Evolutionary conservation across 208 protist genomes (phyloP).

Genomic region (Leishmania turanica): DNA sequence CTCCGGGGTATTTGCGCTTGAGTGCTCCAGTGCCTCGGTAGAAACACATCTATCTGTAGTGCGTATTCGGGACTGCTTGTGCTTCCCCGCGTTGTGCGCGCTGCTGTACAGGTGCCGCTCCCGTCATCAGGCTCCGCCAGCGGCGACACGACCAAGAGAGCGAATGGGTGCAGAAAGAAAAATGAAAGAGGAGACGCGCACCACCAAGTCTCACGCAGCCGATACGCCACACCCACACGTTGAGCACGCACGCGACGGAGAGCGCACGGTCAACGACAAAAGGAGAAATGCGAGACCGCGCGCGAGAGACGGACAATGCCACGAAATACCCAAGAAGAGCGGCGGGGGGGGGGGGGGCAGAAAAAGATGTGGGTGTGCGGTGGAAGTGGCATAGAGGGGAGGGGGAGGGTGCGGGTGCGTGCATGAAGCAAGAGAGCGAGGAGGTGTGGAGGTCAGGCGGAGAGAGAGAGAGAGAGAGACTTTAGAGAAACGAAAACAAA

Average conservation of each 20-base stretch:
- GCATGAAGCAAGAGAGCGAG: background rate
- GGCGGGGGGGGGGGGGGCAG: background rate
- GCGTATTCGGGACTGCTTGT: background rate
- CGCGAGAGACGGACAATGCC: background rate
- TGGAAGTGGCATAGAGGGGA: background rate
- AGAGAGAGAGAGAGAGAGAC: background rate
- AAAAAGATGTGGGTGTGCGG: background rate
- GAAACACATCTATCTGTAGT: background rate
- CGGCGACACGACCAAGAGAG: background rate
- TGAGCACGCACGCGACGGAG: background rate
- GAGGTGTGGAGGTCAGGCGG: background rate
- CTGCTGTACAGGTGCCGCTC: background rate
- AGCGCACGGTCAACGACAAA: background rate
- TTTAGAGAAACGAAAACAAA: slow-evolving; percentile 8
- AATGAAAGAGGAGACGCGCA: slow-evolving; percentile 2
- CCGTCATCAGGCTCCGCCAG: background rate
- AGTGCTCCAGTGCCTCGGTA: background rate
- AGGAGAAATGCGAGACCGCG: background rate
- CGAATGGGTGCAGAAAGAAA: background rate
- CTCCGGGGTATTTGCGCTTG: background rate
- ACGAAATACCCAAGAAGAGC: background rate
- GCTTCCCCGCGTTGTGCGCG: background rate
- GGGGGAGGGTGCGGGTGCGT: background rate
- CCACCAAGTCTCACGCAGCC: background rate
- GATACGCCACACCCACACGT: background rate